Evolutionary conservation across 148 eudicot species (phyloP), one percentile per base, ranked within the genome.

Genomic region (Fallopia convolvulus): DNA sequence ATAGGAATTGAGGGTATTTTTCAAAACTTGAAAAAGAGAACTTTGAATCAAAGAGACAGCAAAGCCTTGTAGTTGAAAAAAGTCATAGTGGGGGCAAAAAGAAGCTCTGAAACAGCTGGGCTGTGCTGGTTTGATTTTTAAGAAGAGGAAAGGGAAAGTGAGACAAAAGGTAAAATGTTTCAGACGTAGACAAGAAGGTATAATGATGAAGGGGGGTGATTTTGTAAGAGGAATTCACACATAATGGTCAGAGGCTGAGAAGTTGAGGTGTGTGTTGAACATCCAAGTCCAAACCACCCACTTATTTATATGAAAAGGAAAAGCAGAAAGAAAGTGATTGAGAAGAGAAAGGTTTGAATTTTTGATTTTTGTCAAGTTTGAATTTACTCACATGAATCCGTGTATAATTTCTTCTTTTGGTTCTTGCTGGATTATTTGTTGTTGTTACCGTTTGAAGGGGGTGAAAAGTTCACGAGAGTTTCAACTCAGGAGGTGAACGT

Each of bases 391-490:
- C 36, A 39, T 44, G 53, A 65, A 18, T 41, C 61, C 5, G 61
- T 5, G 61, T 55, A 20, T 18, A n/a, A n/a, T 55, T 20, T 55
- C 61, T 55, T 20, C 9, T 18, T 55, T 55, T 55, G 53, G 77
- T 77, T 3, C 55, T 12, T 63, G 39, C 70, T 33, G 47, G 6
- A 55, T 74, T 42, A 77, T 40, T 46, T 41, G 49, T 65, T 47
- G 50, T n/a, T 78, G 55, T 79, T 81, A 84, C 88, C 87, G 86
- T 83, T 82, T 77, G 56, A 42, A 52, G 63, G 20, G 33, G 46
- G 39, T 70, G 72, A 53, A 52, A 48, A 8, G 36, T 13, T 63
- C 14, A 66, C 70, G 66, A 56, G 30, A 70, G 21, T 60, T 75
- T 58, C 39, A 47, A 39, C 58, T 74, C 9, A 7, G 70, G 39